phyloP scores from a whole-genome alignment of 179 eudicot genomes.

The Pouteria campechiana region DNA sequence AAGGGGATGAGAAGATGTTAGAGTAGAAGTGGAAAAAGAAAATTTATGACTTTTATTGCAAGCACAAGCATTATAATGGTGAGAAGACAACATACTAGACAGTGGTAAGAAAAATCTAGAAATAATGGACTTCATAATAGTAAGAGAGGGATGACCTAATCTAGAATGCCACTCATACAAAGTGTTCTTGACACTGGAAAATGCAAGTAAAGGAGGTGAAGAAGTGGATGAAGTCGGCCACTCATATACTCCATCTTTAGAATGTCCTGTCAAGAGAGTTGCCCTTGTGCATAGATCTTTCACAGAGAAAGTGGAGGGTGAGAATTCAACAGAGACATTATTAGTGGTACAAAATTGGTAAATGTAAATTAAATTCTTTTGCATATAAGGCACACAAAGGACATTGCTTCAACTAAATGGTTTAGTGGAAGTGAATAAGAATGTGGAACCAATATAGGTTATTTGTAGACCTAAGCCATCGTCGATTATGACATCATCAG shows the following conservation, averaged over 20 bases:
- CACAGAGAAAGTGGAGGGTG: not conserved
- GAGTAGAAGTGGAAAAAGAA: too few species aligned
- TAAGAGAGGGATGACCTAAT: conserved; percentile 2
- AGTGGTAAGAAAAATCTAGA: too few species aligned
- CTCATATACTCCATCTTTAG: not conserved
- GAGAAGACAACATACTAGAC: too few species aligned
- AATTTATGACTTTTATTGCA: too few species aligned
- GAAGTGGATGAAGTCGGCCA: not conserved
- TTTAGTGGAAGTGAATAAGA: not conserved
- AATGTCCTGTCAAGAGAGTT: not conserved
- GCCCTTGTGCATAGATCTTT: conserved; percentile 1
- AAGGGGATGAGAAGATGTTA: too few species aligned
- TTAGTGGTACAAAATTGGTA: not conserved
- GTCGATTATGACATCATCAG: not conserved
- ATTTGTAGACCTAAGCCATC: conserved; percentile 1
- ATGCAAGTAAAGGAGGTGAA: not conserved
- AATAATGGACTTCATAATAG: too few species aligned
- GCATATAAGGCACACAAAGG: not conserved
- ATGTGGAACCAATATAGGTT: not conserved
- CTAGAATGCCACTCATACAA: not conserved
- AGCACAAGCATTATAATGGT: too few species aligned
- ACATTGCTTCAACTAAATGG: not conserved
- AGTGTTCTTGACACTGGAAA: not conserved
- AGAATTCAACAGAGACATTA: not conserved
- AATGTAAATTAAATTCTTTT: not conserved